phyloP scores from a whole-genome alignment of 73 alveolate genomes.

The Blepharisma japonicum region DNA sequence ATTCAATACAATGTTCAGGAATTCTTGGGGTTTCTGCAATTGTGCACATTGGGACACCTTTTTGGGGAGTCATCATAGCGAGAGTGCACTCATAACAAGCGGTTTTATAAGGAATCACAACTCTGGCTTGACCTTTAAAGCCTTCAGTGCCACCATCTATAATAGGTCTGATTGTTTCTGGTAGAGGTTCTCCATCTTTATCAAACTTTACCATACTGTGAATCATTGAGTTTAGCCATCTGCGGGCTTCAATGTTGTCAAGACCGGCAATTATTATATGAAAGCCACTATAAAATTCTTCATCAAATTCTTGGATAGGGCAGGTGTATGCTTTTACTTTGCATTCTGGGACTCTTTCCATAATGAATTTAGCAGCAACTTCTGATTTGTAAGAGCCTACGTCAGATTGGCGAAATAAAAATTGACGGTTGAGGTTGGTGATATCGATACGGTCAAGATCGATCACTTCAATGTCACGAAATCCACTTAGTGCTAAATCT shows the following conservation, averaged over 20 bases:
- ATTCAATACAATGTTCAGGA: constrained; percentile 99
- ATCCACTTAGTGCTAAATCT: constrained; percentile 74
- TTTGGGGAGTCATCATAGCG: constrained; percentile 64
- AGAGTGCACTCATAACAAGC: constrained; percentile 89
- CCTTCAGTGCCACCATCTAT: constrained; percentile 99
- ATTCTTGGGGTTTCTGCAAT: constrained; percentile 99
- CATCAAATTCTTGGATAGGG: constrained; percentile 89
- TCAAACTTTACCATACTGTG: constrained; percentile 94
- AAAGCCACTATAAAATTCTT: constrained; percentile 89
- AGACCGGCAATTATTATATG: constrained; percentile 97
- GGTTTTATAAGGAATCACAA: constrained; percentile 85
- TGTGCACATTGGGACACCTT: constrained; percentile 95
- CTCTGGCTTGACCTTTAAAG: constrained; percentile 98
- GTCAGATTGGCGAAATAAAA: constrained; percentile 95
- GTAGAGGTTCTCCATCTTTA: constrained; percentile 65
- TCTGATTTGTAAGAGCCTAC: constrained; percentile 96
- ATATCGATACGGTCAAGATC: constrained; percentile 99
- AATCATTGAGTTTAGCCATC: constrained; percentile 94
- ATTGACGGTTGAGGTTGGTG: constrained; percentile 97
- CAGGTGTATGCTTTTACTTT: constrained; percentile 69
- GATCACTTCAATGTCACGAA: constrained; percentile 89
- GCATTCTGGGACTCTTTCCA: constrained; percentile 51
- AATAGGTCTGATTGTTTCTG: constrained; percentile 83
- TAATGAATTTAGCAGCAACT: constrained; percentile 98
- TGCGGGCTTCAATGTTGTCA: constrained; percentile 99